These are phyloP conservation scores for Dactylellina sp. DNA, from an alignment of 2,329 filamentous ascomycete species.

Conservation along the genomic window DNA sequence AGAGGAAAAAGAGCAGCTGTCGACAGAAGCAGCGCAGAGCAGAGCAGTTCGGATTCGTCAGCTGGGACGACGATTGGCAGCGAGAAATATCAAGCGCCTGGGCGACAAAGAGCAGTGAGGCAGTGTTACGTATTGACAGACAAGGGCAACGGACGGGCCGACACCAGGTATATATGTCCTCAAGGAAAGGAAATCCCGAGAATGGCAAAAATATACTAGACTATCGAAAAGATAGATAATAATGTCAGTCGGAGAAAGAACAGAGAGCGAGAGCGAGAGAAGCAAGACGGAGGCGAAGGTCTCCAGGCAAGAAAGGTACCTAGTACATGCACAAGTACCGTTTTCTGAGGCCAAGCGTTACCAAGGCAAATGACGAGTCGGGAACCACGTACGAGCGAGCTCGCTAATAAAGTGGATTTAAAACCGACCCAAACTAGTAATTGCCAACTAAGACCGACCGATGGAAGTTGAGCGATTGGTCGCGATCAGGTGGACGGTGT, in stretches of 20 bases:
- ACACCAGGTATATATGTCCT: no score
- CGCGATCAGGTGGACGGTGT: conserved; percentile 23
- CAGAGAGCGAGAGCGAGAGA: no score
- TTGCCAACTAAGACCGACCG: conserved; percentile 18
- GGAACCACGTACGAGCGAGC: conserved; percentile 18
- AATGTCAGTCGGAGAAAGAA: no score
- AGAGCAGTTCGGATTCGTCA: conserved; percentile 37
- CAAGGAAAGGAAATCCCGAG: no score
- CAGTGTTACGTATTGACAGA: conserved; percentile 25
- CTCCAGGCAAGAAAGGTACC: conserved; percentile 24
- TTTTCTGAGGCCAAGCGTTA: conserved; percentile 15
- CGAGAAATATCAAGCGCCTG: no score
- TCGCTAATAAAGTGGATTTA: conserved; percentile 17
- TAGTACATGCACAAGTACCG: conserved; percentile 14
- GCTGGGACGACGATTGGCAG: conserved; percentile 15
- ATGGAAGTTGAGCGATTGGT: background rate
- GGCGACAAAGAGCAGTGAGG: no score
- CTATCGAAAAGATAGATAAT: no score
- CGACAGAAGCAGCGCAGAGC: background rate
- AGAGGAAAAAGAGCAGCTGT: conserved; percentile 11
- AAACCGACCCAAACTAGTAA: conserved; percentile 29
- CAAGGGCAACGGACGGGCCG: conserved; percentile 31
- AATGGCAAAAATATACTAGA: no score
- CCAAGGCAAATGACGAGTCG: conserved; percentile 13
- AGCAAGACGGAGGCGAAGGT: no score